Percentiles rank a stretch among this genome's conserved stretches.
Conservation (phyloP, 2,329 filamentous ascomycete genomes). For the Trichophaea hybrida region DNA sequence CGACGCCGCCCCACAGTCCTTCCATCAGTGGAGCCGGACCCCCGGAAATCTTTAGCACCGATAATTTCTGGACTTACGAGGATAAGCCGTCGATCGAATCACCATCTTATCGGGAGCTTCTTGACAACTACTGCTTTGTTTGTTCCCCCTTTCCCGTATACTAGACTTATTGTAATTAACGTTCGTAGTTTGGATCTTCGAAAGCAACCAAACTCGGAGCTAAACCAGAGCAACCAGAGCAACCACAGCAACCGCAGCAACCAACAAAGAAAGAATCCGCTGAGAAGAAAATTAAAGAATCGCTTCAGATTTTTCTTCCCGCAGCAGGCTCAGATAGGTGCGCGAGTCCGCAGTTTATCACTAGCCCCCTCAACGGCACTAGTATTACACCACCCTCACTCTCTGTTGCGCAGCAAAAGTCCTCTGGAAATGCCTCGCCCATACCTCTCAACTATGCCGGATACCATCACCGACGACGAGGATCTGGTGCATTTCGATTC, state of each 20-base stretch:
- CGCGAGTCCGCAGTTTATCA: background rate
- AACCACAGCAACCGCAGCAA: too few relatives aligned
- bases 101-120: slow-evolving; percentile 85
- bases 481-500: slow-evolving; percentile 22
- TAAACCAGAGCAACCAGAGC: background rate
- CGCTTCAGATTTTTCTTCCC: background rate
- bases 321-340: background rate
- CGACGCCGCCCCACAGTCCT: slow-evolving; percentile 13
- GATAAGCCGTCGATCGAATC: slow-evolving; percentile 53
- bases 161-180: background rate
- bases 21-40: slow-evolving; percentile 12
- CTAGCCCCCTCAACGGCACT: background rate
- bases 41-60: slow-evolving; percentile 15
- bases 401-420: slow-evolving; percentile 6
- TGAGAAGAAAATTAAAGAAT: slow-evolving; percentile 1
- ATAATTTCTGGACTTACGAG: slow-evolving; percentile 10
- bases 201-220: slow-evolving; percentile 14
- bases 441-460: slow-evolving; percentile 22
- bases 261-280: background rate
- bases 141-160: slow-evolving; percentile 42
- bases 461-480: slow-evolving; percentile 19
- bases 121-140: slow-evolving; percentile 99
- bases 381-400: background rate
- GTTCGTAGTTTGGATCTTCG: slow-evolving; percentile 20
- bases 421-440: slow-evolving; percentile 19